A percentile compares a stretch with the other conserved stretches of the same genome.
phyloP scores from a whole-genome alignment of 768 basidiomycete species.

The Suillus subluteus region DNA sequence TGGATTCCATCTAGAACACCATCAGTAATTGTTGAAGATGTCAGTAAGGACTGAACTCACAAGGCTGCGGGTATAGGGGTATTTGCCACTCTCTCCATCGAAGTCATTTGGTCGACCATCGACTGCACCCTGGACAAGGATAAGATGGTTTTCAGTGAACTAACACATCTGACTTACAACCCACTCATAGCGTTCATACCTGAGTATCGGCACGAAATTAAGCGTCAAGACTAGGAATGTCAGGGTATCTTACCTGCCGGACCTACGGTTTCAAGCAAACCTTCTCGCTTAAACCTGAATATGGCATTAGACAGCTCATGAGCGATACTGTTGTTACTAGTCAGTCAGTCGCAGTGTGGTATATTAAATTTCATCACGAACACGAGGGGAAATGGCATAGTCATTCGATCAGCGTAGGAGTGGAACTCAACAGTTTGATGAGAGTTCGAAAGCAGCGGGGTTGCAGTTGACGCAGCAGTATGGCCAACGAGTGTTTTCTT shows the following conservation, averaged over 20 bases:
- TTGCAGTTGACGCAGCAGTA: slow-evolving; percentile 34
- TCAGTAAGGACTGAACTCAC: slow-evolving; percentile 40
- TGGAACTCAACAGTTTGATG: slow-evolving; percentile 65
- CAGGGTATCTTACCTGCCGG: slow-evolving; percentile 64
- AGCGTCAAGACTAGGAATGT: slow-evolving; percentile 9
- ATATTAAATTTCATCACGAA: slow-evolving; percentile 36
- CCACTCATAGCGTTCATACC: slow-evolving; percentile 79
- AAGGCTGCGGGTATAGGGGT: slow-evolving; percentile 82
- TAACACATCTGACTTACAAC: slow-evolving; percentile 46
- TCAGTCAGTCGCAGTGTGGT: background rate
- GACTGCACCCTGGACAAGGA: slow-evolving; percentile 58
- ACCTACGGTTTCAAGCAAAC: slow-evolving; percentile 86
- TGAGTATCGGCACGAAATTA: slow-evolving; percentile 26
- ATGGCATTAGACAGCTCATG: slow-evolving; percentile 75
- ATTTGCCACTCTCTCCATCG: slow-evolving; percentile 91
- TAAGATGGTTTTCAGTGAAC: slow-evolving; percentile 2
- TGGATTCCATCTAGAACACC: slow-evolving; percentile 76
- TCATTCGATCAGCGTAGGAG: slow-evolving; percentile 56
- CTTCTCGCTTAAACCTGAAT: slow-evolving; percentile 78
- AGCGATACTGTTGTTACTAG: slow-evolving; percentile 57
- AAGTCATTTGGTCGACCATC: slow-evolving; percentile 84
- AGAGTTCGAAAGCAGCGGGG: slow-evolving; percentile 64
- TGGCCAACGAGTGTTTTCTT: slow-evolving; percentile 46
- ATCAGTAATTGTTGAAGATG: slow-evolving; percentile 15
- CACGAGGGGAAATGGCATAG: slow-evolving; percentile 84